Evolutionary conservation across 2,329 filamentous ascomycete genomes (phyloP).

Genomic region (Phyllachora maydis): DNA sequence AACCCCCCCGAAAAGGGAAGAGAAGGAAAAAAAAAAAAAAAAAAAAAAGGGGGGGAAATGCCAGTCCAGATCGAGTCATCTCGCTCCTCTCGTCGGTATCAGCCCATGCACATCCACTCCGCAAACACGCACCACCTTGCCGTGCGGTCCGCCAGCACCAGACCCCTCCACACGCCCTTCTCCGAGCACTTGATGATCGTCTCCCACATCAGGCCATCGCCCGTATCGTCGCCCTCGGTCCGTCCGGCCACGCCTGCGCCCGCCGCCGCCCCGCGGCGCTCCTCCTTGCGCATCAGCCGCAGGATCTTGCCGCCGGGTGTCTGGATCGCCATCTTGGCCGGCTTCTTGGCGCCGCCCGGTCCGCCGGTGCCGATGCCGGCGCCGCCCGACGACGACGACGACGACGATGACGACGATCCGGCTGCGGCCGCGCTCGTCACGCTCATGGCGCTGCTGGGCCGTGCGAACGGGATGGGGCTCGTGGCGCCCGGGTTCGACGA

Average conservation of each 20-base stretch:
- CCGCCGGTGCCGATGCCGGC: constrained; percentile 20
- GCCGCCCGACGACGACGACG: no score
- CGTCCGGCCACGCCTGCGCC: constrained; percentile 10
- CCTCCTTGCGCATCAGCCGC: constrained; percentile 63
- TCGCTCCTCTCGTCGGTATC: neutral
- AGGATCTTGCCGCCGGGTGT: constrained; percentile 89
- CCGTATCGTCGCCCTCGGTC: constrained; percentile 30
- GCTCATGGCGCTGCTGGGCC: constrained; percentile 43
- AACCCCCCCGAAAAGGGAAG: neutral
- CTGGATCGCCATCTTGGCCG: constrained; percentile 89
- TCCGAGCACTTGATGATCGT: constrained; percentile 83
- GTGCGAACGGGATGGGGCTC: constrained; percentile 38
- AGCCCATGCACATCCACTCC: constrained; percentile 47
- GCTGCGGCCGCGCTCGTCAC: constrained; percentile 37
- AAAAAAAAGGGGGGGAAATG: neutral
- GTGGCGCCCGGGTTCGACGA: constrained; percentile 23
- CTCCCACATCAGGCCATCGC: constrained; percentile 64
- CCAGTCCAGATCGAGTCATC: neutral
- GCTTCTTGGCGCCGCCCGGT: constrained; percentile 48
- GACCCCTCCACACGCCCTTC: constrained; percentile 57
- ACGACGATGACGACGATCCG: constrained; percentile 34
- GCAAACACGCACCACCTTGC: constrained; percentile 86
- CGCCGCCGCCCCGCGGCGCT: constrained; percentile 32
- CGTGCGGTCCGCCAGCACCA: constrained; percentile 67
- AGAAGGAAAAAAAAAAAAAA: neutral